Evolutionary conservation across 2,329 filamentous ascomycete genomes (phyloP), one percentile per base, ranked within the genome.

Genomic region (Claviceps africana): DNA sequence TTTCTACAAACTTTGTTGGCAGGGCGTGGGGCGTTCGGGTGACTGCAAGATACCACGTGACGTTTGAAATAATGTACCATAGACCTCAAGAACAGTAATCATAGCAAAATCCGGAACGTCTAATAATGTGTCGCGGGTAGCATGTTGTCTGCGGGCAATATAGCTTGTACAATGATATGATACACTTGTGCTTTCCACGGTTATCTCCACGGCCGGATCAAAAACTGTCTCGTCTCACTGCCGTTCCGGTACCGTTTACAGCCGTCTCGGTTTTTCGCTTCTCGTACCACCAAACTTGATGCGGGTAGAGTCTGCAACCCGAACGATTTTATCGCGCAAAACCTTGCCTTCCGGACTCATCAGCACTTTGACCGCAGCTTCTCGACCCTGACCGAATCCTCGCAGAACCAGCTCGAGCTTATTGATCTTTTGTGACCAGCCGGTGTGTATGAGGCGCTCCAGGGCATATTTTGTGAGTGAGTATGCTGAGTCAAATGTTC

Each of bases 241-340:
- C 44, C 42, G 15, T 37, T n/a, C 35, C 4, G 35, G 17, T 37
- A 37, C 28, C 3, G 1, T 33, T 57, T 67, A 72, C 72, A 97
- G 71, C 72, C 93, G 85, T 70, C 90, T 90, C 40, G 83, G 85
- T 66, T 83, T 87, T 67, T 78, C 79, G 73, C 88, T 91, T 69
- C 90, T 86, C 40, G 86, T 88, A 64, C 93, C 94, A 70, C 90
- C 93, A 75, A 97, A 95, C 75, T 98, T 98, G 68, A 97, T 70
- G 62, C 85, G 85, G 52, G 91, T 97, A 42, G 81, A 77, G 71
- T 98, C 93, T 33, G 86, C 82, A 55, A 98, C 85, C 60, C 82
- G 83, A 43, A 81, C 74, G 58, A 98, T 86, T 72, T 86, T 82
- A 33, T 77, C 73, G 59, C 88, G 79, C 58, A 97, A 70, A 60